phyloP scores from a whole-genome alignment of 345 rosid species.

The Citrus hindsii region DNA sequence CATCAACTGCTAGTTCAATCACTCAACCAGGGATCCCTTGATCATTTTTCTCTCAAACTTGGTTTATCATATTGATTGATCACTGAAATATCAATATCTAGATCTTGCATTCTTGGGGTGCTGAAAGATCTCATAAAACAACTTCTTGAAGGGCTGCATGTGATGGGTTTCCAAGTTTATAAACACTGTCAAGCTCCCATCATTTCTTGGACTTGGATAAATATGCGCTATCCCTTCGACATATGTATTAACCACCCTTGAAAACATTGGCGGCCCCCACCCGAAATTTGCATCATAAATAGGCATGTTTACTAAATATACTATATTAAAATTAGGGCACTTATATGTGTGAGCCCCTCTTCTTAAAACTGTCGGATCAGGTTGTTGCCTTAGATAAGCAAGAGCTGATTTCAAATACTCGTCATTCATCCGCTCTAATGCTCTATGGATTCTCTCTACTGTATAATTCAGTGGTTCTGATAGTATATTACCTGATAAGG shows the following conservation, averaged over 20 bases:
- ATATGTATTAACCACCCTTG: slow-evolving; percentile 36
- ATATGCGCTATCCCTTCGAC: slow-evolving; percentile 43
- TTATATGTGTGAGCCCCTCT: slow-evolving; percentile 41
- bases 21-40: too few species aligned
- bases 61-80: too few species aligned
- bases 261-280: slow-evolving; percentile 59
- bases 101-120: too few species aligned
- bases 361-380: slow-evolving; percentile 30
- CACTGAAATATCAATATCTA: too few species aligned
- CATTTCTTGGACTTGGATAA: slow-evolving; percentile 40
- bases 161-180: slow-evolving; percentile 28
- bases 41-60: too few species aligned
- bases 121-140: slow-evolving; percentile 36
- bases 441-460: background rate
- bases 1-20: too few species aligned
- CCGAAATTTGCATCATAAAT: slow-evolving; percentile 58
- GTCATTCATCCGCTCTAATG: background rate
- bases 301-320: slow-evolving; percentile 34
- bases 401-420: background rate
- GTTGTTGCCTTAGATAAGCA: background rate
- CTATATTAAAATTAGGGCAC: slow-evolving; percentile 50
- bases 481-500: background rate
- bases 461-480: background rate
- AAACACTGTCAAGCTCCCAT: slow-evolving; percentile 39
- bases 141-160: slow-evolving; percentile 48